These are phyloP conservation scores for Blastobotrys aristatus DNA, from an alignment of 1,139 yeast species.

Conservation along the genomic window DNA sequence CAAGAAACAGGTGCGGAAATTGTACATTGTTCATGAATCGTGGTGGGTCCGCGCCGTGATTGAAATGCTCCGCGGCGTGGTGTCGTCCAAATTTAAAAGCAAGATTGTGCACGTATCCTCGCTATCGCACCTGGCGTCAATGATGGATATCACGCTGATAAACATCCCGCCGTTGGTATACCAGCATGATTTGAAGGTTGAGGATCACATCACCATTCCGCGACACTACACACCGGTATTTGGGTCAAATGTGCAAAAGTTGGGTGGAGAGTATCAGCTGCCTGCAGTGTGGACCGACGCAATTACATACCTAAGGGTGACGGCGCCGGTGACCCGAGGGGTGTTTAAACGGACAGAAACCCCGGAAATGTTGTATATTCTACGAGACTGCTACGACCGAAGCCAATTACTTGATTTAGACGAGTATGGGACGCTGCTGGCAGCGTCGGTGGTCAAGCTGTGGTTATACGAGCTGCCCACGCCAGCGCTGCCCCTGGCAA, in stretches of 20 bases:
- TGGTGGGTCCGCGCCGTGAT: conserved; percentile 83
- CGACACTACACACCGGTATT: conserved; percentile 34
- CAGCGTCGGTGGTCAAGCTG: conserved; percentile 35
- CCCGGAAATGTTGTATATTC: conserved; percentile 27
- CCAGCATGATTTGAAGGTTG: conserved; percentile 42
- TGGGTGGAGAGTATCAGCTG: conserved; percentile 13
- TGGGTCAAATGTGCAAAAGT: conserved; percentile 28
- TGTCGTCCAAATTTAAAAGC: conserved; percentile 43
- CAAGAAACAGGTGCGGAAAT: conserved; percentile 51
- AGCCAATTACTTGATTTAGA: conserved; percentile 35
- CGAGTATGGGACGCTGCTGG: conserved; percentile 37
- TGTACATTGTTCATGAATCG: conserved; percentile 84
- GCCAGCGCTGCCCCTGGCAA: conserved; percentile 32
- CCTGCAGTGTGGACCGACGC: conserved; percentile 33
- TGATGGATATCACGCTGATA: conserved; percentile 67
- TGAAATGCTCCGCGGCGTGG: conserved; percentile 62
- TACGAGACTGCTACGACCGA: conserved; percentile 37
- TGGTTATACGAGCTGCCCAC: conserved; percentile 35
- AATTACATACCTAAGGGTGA: conserved; percentile 23
- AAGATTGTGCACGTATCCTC: conserved; percentile 47
- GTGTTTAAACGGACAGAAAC: conserved; percentile 28
- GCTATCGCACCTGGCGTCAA: conserved; percentile 59
- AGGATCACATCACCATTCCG: conserved; percentile 33
- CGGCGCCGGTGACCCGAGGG: conserved; percentile 26
- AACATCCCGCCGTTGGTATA: conserved; percentile 76